Evolutionary conservation across 306 rosid species (phyloP).

Genomic region (Sophora flavescens): DNA sequence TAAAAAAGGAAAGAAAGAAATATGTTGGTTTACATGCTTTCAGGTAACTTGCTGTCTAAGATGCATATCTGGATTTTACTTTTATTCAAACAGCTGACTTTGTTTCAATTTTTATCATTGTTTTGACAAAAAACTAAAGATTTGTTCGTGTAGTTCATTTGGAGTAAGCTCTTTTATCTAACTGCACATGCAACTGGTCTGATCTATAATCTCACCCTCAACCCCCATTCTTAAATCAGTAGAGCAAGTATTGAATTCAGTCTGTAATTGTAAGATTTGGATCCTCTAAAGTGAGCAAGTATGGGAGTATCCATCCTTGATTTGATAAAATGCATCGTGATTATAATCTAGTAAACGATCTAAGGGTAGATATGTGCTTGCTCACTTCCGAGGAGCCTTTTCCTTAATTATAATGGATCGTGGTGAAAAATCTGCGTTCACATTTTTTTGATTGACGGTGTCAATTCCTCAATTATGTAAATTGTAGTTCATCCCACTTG

Average conservation of each 20-base stretch:
- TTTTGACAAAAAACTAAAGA: conserved; percentile 2
- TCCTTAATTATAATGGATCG: not conserved
- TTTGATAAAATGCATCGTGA: too few species aligned
- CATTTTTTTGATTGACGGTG: not conserved
- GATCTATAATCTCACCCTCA: not conserved
- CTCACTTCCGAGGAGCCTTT: not conserved
- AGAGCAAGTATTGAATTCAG: not conserved
- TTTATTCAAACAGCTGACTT: not conserved
- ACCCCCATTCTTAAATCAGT: conserved; percentile 6
- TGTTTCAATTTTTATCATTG: not conserved
- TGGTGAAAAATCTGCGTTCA: conserved; percentile 20
- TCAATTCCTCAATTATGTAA: conserved; percentile 1
- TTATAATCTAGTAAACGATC: too few species aligned
- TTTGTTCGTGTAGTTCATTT: not conserved
- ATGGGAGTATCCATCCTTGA: too few species aligned
- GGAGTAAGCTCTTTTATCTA: conserved; percentile 32
- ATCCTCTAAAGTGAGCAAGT: too few species aligned
- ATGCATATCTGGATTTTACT: conserved; percentile 30
- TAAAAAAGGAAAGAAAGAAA: not conserved
- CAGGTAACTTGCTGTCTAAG: not conserved
- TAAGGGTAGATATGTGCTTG: too few species aligned
- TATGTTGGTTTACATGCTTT: not conserved
- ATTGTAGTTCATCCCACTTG: not conserved
- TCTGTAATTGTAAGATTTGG: not conserved
- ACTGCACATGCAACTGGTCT: not conserved